Base-by-base conservation (phyloP, 1,139 yeast genomes). In the Diutina ranongensis region DNA sequence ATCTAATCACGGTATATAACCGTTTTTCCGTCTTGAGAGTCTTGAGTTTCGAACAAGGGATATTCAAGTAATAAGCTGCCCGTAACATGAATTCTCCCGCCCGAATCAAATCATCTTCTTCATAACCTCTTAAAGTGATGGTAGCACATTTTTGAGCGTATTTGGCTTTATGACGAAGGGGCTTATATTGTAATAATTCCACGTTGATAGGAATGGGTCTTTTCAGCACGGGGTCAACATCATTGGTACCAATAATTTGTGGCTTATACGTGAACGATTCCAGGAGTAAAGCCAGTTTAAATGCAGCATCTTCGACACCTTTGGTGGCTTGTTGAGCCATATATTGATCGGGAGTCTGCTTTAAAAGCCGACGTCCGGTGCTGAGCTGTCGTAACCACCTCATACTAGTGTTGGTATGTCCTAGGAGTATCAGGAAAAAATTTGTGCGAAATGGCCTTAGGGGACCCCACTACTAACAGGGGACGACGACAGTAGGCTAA, bases 1-100 rank as follows among this genome's bases (percentile, higher is more conserved):
- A 82, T 60, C 83, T 78, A 55, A 84, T 87, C 47, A 92, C 96
- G 0, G 98, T 92, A 85, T 95, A 92, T 54, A 88, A 78, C 52
- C 72, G 57, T 55, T 68, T 68, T 63, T 89, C 94, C 44, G 85
- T 78, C 59, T 80, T 82, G 20, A 78, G 72, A 32, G 84, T 82
- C 50, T 81, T 62, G 20, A 69, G 59, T 28, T 32, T 32, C 4
- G 67, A 60, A 45, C 83, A 76, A 16, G 97, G 96, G 53, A 92
- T 80, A 10, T 94, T 92, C 55, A 92, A 67, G 62, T 84, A 94
- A 60, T 76, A 92, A 0, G 96, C 97, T 0, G 89, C 88, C 64
- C 98, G 77, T 50, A 83, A 69, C 4, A 94, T 86, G 63, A 92
- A 92, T 63, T 92, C 95, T 22, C 84, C 73, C 50, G 83, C 83